These are phyloP conservation scores for Trametes maxima DNA, from an alignment of 768 basidiomycete species.

Conservation along the genomic window DNA sequence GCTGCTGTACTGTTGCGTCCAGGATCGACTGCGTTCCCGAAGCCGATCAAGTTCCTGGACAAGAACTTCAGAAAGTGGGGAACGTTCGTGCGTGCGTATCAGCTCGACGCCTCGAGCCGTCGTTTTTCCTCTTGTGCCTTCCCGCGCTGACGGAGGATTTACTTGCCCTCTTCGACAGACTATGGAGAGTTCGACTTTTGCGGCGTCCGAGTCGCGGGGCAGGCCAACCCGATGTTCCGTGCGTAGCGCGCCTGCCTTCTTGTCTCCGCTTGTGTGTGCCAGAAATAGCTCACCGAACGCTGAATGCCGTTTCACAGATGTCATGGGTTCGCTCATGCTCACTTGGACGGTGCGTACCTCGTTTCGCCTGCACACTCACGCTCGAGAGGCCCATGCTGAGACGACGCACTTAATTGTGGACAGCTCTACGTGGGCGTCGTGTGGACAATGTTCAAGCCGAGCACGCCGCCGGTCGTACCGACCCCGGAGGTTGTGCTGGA, in stretches of 20 bases:
- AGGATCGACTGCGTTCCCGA: conserved; percentile 28
- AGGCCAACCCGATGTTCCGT: conserved; percentile 33
- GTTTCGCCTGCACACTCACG: background rate
- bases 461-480: conserved; percentile 26
- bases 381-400: background rate
- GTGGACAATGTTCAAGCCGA: conserved; percentile 30
- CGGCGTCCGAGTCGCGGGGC: conserved; percentile 25
- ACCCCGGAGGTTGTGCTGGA: conserved; percentile 23
- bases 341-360: conserved; percentile 13
- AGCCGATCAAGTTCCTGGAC: conserved; percentile 23
- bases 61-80: conserved; percentile 24
- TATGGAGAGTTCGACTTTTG: conserved; percentile 26
- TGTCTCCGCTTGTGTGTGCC: background rate
- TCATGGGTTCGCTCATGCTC: conserved; percentile 16
- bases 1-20: background rate
- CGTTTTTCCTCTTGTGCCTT: background rate
- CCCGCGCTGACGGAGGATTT: background rate
- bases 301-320: background rate
- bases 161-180: conserved; percentile 4
- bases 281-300: background rate
- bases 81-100: conserved; percentile 13
- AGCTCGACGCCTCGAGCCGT: too few species aligned
- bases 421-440: conserved; percentile 17
- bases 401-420: background rate
- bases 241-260: too few species aligned